A percentile compares a stretch with the other conserved stretches of the same genome.
phyloP scores from a whole-genome alignment of 169 alveolate genomes.

The Besnoitia besnoiti region DNA sequence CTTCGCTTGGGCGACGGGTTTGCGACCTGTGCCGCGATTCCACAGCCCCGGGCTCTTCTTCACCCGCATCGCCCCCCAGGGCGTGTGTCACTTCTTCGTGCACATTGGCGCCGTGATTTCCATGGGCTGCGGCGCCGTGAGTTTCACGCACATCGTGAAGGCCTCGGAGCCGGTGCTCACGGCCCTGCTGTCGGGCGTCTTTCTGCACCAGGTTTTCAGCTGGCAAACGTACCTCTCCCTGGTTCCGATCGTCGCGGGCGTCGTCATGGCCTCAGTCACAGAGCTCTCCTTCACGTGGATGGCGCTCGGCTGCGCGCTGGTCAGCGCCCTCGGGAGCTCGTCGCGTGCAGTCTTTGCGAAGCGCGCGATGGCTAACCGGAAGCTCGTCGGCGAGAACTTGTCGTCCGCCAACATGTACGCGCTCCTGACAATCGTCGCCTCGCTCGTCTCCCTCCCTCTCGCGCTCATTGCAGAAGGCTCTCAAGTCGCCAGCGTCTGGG shows the following conservation, averaged over 20 bases:
- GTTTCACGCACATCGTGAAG: slow-evolving; percentile 85
- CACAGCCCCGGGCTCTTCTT: slow-evolving; percentile 70
- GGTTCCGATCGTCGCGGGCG: slow-evolving; percentile 81
- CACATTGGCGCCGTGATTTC: slow-evolving; percentile 86
- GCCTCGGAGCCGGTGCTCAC: slow-evolving; percentile 86
- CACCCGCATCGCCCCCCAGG: slow-evolving; percentile 78
- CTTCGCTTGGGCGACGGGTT: slow-evolving; percentile 44
- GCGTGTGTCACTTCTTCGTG: slow-evolving; percentile 81
- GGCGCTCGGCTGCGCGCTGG: slow-evolving; percentile 81
- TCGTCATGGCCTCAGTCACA: slow-evolving; percentile 79
- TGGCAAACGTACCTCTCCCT: slow-evolving; percentile 77
- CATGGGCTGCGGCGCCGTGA: slow-evolving; percentile 84
- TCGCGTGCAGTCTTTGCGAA: slow-evolving; percentile 61
- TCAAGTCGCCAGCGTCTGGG: slow-evolving; percentile 72
- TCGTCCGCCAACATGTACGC: slow-evolving; percentile 79
- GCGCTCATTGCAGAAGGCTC: slow-evolving; percentile 76
- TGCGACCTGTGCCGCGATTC: slow-evolving; percentile 52
- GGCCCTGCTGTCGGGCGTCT: slow-evolving; percentile 77
- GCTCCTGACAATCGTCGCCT: slow-evolving; percentile 79
- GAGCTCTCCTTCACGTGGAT: slow-evolving; percentile 81
- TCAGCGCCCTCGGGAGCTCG: slow-evolving; percentile 84
- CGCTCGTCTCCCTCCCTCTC: slow-evolving; percentile 78
- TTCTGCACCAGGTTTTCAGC: slow-evolving; percentile 74
- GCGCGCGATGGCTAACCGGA: slow-evolving; percentile 77
- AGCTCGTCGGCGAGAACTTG: slow-evolving; percentile 78